Conservation (phyloP, 2,329 filamentous ascomycete species). For the Trichophyton simii region DNA sequence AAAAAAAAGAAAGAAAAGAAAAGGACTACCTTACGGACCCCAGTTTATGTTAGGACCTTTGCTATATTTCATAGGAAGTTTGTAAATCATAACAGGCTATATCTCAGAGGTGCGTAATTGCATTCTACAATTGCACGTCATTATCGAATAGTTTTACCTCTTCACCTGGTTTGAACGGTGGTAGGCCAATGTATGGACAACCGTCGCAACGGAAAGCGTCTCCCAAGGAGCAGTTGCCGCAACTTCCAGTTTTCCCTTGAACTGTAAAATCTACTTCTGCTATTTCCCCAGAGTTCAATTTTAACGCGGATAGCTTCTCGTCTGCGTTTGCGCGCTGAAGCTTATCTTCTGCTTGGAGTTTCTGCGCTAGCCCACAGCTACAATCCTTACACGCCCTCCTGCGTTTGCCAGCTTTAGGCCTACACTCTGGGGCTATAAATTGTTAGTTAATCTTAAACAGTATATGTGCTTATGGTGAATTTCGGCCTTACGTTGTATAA, state of each 20-base stretch:
- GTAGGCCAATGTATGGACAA: conserved; percentile 79
- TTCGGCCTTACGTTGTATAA: conserved; percentile 61
- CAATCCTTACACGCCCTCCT: conserved; percentile 96
- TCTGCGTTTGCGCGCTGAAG: conserved; percentile 54
- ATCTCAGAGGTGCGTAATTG: not conserved
- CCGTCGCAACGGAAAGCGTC: conserved; percentile 70
- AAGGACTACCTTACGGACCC: not conserved
- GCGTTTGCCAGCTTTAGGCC: conserved; percentile 74
- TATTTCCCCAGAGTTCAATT: conserved; percentile 63
- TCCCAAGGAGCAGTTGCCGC: conserved; percentile 84
- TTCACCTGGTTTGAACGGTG: conserved; percentile 93
- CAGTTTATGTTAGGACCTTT: not conserved
- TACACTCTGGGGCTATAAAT: conserved; percentile 62
- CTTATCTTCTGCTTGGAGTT: conserved; percentile 72
- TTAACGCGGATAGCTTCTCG: conserved; percentile 41
- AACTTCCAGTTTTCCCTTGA: conserved; percentile 90
- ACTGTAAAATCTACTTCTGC: conserved; percentile 93
- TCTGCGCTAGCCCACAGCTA: conserved; percentile 80
- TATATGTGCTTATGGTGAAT: not conserved
- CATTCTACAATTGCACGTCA: conserved; percentile 58
- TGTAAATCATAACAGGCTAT: not conserved
- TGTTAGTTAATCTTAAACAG: not conserved
- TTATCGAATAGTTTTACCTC: conserved; percentile 82
- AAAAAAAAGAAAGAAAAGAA: not conserved
- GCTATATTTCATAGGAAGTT: not conserved